Evolutionary conservation across 2,329 filamentous ascomycete genomes (phyloP), one percentile per base, ranked within the genome.

Genomic region (Plectosphaerella cucumerina): DNA sequence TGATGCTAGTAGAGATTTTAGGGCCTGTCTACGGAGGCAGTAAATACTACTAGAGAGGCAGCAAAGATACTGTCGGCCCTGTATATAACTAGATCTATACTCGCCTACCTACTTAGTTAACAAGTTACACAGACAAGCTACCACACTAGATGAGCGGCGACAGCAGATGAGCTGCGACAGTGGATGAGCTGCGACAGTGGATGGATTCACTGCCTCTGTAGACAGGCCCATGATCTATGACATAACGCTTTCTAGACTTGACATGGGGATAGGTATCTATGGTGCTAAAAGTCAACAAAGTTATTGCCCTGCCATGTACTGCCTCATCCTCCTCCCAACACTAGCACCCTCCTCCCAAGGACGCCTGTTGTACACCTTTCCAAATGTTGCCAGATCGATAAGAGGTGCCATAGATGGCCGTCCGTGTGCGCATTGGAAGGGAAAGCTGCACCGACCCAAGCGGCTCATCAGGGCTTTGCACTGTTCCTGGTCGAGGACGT

Each of bases 391-490:
- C 26, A 85, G 53, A 53, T 82, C 76, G 4, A 85, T 65, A n/a
- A 87, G 53, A 2, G 84, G 84, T 6, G 80, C 77, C 77, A 87
- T 80, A 33, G 80, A 84, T 1, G 84, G 84, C 49, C 85, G 74
- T 1, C 90, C 90, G 71, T 95, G 90, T 1, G 90, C 90, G 66
- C 90, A 95, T 62, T 90, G 85, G 57, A 94, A 94, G 0, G 90
- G 89, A 55, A 93, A 89, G 0, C 74, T 75, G 57, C 87, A 91
- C 1, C 60, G 62, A 0, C 78, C 76, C n/a, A 94, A 68, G 3
- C 74, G 73, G 2, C 50, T 53, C 0, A 93, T 64, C 33, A 94
- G 65, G 1, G 65, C 62, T 10, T 68, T 58, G 58, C 89, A 93
- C 56, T 90, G 76, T 0, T 73, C 66, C 1, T 63, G 55, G 0